Base-by-base conservation (phyloP, 805 yeast genomes). In the Kazachstania martiniae region DNA sequence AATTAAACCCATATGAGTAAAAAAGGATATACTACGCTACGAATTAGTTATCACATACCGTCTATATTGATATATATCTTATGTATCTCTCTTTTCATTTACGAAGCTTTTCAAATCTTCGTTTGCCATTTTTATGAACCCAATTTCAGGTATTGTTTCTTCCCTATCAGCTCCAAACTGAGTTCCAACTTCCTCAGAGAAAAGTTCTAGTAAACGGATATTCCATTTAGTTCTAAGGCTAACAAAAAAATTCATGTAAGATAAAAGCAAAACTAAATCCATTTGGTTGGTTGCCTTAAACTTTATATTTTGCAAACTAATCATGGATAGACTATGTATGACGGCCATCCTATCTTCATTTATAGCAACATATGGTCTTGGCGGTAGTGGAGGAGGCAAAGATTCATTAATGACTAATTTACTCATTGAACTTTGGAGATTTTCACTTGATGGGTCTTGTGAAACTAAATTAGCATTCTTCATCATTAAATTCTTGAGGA, bases 401-500 rank as follows among this genome's bases (percentile, higher is more conserved):
- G 25, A 32, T 31, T 12, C 33, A 19, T 24, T 22, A 21, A 21
- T 25, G 2, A 7, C 17, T 6, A 21, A 10, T 4, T 13, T 16
- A 15, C 21, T 10, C 7, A 16, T 22, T n/a, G 21, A 16, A 16
- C 23, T 24, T 15, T 27, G 16, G 5, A 19, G 7, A 12, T 21
- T 15, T 15, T 21, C 5, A 4, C 9, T 7, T 9, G 18, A 7
- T 8, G n/a, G 5, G 9, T 26, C 18, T 6, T n/a, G 16, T 5
- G 13, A n/a, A 13, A n/a, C 9, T 21, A 5, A 13, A 8, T 14
- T 19, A 8, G 12, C 29, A 3, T 19, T 14, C 3, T 24, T 28
- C 5, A 65, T 44, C 46, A 76, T 55, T 41, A 85, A 62, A 40
- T 75, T 80, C 51, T 80, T 84, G 46, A 85, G 65, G 17, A 84